Percentiles rank a stretch among this genome's conserved stretches.
These are phyloP conservation scores for Sphagnum tenellum DNA, from an alignment of 225 moss, liverwort and hornwort species.

Conservation along the genomic window DNA sequence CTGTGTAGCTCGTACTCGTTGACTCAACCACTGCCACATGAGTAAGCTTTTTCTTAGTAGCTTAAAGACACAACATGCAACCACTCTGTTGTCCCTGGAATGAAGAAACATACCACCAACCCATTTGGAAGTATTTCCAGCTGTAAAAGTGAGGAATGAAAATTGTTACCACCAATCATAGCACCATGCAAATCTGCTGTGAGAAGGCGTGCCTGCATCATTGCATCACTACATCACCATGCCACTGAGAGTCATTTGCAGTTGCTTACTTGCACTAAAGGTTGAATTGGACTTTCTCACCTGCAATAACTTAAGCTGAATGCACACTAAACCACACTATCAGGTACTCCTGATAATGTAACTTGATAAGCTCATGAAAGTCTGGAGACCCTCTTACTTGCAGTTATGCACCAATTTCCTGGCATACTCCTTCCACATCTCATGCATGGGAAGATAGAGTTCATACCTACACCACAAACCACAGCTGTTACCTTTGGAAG, in stretches of 20 bases:
- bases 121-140: too few species aligned
- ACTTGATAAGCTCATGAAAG: too few species aligned
- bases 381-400: constrained; percentile 1
- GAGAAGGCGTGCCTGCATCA: constrained; percentile 63
- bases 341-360: too few species aligned
- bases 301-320: too few species aligned
- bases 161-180: constrained; percentile 32
- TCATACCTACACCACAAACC: constrained; percentile 18
- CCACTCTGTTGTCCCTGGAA: too few species aligned
- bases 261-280: too few species aligned
- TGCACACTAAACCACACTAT: too few species aligned
- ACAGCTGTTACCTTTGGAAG: not conserved
- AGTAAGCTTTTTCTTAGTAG: too few species aligned
- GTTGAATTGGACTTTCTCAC: too few species aligned
- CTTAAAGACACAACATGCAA: not conserved
- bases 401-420: constrained; percentile 46
- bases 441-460: constrained; percentile 57
- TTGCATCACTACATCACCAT: constrained; percentile 23
- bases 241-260: too few species aligned
- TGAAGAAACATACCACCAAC: too few species aligned
- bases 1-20: constrained; percentile 42
- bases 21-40: constrained; percentile 47
- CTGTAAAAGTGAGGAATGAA: too few species aligned
- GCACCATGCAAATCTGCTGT: constrained; percentile 85
- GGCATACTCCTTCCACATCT: constrained; percentile 63